Evolutionary conservation across 1,139 yeast genomes (phyloP), one percentile per base, ranked within the genome.

Genomic region (Entelexis paramagnoliae): DNA sequence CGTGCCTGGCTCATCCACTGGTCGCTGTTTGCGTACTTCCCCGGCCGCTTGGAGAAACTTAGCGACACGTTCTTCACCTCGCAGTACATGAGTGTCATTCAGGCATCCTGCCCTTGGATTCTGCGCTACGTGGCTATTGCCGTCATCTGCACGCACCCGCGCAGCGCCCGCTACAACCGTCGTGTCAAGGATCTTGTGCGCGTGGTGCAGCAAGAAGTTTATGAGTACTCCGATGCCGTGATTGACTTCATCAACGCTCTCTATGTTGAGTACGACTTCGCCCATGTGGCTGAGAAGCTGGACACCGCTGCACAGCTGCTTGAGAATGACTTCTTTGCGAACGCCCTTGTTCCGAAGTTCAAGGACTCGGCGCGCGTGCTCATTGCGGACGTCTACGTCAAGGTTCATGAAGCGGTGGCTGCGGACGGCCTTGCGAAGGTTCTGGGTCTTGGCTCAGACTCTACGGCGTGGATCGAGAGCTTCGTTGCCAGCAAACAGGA

Each of bases 1-100:
- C 76, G 83, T 62, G 74, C 80, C 26, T 79, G 84, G 83, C 68
- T 79, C 54, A 74, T 79, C 61, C 84, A 80, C 67, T 79, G 83
- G 79, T 70, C 81, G 2, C 68, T 80, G 51, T 80, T 78, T 68
- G 79, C 80, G 53, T 76, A 76, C 61, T 77, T 77, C 69, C 78
- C 79, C 24, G 48, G 48, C n/a, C 52, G 60, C 19, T 62, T 71
- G 47, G 81, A 77, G 52, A 69, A 71, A 43, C 66, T 79, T 54
- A 69, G 74, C 54, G 83, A 79, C 56, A 63, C 78, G 47, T 77
- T 78, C 64, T 74, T 78, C 63, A 70, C 77, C 29, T 72, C 81
- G 4, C 75, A 80, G 13, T 78, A 78, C 63, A 66, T 80, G 55
- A 76, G 80, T 55, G 75, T 83, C 7, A 78, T 80, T 62, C 83